These are phyloP conservation scores for Phoma sp. DNA, from an alignment of 2,329 filamentous ascomycete genomes.

Conservation along the genomic window DNA sequence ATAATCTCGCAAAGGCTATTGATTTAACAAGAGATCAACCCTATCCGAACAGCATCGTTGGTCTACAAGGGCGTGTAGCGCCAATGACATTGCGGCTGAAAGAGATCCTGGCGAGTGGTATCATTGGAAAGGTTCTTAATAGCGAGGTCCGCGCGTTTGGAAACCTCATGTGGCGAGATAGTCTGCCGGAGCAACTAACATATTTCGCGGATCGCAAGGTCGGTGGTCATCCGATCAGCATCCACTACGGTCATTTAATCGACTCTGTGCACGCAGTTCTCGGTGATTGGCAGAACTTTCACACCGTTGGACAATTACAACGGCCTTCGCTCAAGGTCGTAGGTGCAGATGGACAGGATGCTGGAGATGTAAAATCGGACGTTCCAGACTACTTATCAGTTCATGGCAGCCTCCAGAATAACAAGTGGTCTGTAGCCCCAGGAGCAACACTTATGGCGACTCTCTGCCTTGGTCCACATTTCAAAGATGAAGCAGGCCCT, in stretches of 20 bases:
- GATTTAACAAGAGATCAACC: slow-evolving; percentile 45
- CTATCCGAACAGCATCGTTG: slow-evolving; percentile 44
- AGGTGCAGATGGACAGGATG: slow-evolving; percentile 3
- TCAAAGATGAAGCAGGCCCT: slow-evolving; percentile 22
- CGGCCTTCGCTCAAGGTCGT: slow-evolving; percentile 19
- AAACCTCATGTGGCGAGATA: slow-evolving; percentile 17
- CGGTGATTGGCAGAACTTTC: slow-evolving; percentile 23
- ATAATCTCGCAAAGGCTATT: slow-evolving; percentile 45
- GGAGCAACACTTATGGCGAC: slow-evolving; percentile 19
- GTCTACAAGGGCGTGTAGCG: slow-evolving; percentile 53
- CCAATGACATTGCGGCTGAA: slow-evolving; percentile 51
- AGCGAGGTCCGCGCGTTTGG: slow-evolving; percentile 23
- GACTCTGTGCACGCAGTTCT: slow-evolving; percentile 31
- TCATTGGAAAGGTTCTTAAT: slow-evolving; percentile 53
- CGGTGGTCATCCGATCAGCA: slow-evolving; percentile 28
- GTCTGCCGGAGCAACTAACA: slow-evolving; percentile 18
- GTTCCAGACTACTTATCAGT: slow-evolving; percentile 57
- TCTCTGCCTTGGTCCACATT: slow-evolving; percentile 25
- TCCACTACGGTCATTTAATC: slow-evolving; percentile 29
- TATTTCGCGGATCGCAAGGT: slow-evolving; percentile 28
- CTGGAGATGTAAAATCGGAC: slow-evolving; percentile 37
- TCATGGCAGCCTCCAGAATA: slow-evolving; percentile 40
- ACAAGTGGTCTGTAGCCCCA: neutral
- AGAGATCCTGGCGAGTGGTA: slow-evolving; percentile 47
- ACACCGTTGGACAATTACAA: slow-evolving; percentile 28